A percentile compares a stretch with the other conserved stretches of the same genome.
Evolutionary conservation across 768 basidiomycete genomes (phyloP).

Genomic region (Tylopilus felleus): DNA sequence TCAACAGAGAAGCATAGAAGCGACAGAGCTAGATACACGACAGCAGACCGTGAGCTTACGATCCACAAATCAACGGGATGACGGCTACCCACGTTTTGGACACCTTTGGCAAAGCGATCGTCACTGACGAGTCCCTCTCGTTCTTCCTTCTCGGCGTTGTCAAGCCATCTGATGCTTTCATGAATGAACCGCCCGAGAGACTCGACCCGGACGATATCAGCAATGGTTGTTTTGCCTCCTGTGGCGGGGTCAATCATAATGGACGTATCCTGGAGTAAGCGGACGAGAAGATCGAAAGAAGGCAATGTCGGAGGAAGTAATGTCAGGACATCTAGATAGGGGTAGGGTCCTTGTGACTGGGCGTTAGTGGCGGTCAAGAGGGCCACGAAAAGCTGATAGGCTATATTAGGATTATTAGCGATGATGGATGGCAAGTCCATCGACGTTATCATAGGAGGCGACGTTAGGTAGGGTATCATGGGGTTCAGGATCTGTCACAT

Average conservation of each 20-base stretch:
- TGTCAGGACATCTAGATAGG: constrained; percentile 61
- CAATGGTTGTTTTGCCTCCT: constrained; percentile 54
- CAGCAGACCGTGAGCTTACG: constrained; percentile 1
- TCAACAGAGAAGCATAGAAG: constrained; percentile 71
- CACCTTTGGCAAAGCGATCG: constrained; percentile 68
- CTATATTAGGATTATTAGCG: constrained; percentile 65
- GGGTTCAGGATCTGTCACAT: constrained; percentile 49
- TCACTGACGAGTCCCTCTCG: constrained; percentile 65
- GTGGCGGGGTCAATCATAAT: constrained; percentile 38
- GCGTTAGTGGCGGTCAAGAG: constrained; percentile 43
- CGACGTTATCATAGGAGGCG: constrained; percentile 57
- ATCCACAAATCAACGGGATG: not conserved
- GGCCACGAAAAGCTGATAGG: constrained; percentile 61
- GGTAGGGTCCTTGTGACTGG: constrained; percentile 33
- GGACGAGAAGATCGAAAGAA: constrained; percentile 70
- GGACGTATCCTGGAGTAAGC: constrained; percentile 62
- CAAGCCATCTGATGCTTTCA: constrained; percentile 66
- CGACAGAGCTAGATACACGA: constrained; percentile 58
- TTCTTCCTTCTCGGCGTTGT: constrained; percentile 66
- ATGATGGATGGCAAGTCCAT: constrained; percentile 65
- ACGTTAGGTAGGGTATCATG: constrained; percentile 40
- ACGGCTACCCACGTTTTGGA: constrained; percentile 56
- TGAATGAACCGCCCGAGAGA: constrained; percentile 71
- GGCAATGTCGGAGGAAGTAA: constrained; percentile 69
- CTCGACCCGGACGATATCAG: constrained; percentile 60